Evolutionary conservation across 2,329 filamentous ascomycete genomes (phyloP).

Genomic region (Fusarium nematophilum): DNA sequence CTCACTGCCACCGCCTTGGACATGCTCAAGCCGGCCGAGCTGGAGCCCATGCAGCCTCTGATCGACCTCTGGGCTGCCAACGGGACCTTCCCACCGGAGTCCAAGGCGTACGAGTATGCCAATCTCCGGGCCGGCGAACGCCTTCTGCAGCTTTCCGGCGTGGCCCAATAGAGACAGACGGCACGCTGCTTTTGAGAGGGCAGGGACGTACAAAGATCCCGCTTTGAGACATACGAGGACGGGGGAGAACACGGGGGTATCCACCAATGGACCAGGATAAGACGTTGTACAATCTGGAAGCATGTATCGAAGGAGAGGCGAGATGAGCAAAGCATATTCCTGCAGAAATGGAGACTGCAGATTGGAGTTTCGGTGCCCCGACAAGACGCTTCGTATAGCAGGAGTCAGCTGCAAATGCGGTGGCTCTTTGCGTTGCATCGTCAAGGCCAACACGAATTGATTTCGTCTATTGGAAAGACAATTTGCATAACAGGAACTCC

Average conservation of each 20-base stretch:
- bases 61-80: conserved; percentile 93
- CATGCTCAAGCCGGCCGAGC: conserved; percentile 87
- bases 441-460: conserved; percentile 36
- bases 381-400: conserved; percentile 24
- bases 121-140: conserved; percentile 71
- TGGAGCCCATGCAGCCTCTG: conserved; percentile 95
- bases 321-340: conserved; percentile 29
- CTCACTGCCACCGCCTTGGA: conserved; percentile 83
- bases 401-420: conserved; percentile 26
- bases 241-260: conserved; percentile 25
- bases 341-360: conserved; percentile 39
- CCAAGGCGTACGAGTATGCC: conserved; percentile 73
- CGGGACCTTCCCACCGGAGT: conserved; percentile 84
- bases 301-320: conserved; percentile 24
- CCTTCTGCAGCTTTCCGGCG: conserved; percentile 62
- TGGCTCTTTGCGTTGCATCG: conserved; percentile 20
- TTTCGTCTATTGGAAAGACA: conserved; percentile 31
- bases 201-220: conserved; percentile 22
- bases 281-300: conserved; percentile 36
- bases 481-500: conserved; percentile 3
- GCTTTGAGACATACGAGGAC: conserved; percentile 13
- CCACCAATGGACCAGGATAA: conserved; percentile 17
- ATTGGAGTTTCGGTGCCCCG: conserved; percentile 37
- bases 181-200: conserved; percentile 5
- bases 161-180: conserved; percentile 41